Evolutionary conservation across 1,284 basidiomycete genomes (phyloP).

Genomic region (Boletus smithii): DNA sequence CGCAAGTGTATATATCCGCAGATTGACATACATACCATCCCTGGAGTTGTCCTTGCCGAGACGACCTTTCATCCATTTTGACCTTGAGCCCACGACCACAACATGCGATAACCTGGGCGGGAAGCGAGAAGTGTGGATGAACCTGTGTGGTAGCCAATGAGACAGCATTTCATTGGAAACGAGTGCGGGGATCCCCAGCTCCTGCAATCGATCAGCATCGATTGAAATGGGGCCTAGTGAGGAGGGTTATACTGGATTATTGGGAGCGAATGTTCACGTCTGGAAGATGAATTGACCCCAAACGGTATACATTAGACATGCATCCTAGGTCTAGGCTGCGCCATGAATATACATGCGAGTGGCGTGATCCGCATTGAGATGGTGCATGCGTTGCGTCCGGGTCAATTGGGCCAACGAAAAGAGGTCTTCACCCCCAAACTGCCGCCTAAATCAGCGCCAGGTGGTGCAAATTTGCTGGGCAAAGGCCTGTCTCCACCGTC

Average conservation of each 20-base stretch:
- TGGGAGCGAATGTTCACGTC: background rate
- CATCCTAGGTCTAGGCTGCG: background rate
- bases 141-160: background rate
- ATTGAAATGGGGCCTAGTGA: background rate
- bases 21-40: constrained; percentile 9
- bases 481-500: no score
- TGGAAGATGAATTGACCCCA: background rate
- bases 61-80: background rate
- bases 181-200: background rate
- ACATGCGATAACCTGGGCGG: background rate
- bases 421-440: background rate
- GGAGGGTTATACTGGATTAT: background rate
- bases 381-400: background rate
- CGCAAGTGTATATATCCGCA: background rate
- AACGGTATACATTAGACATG: background rate
- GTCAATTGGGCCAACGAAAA: background rate
- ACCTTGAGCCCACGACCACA: background rate
- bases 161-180: background rate
- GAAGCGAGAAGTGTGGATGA: background rate
- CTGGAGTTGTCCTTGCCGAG: background rate
- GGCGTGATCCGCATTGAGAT: background rate
- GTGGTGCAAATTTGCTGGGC: background rate
- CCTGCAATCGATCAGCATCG: background rate
- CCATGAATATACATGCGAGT: background rate
- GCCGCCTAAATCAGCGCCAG: background rate